Base-by-base conservation (phyloP, 1,284 basidiomycete species). In the Neolentinus lepideus region DNA sequence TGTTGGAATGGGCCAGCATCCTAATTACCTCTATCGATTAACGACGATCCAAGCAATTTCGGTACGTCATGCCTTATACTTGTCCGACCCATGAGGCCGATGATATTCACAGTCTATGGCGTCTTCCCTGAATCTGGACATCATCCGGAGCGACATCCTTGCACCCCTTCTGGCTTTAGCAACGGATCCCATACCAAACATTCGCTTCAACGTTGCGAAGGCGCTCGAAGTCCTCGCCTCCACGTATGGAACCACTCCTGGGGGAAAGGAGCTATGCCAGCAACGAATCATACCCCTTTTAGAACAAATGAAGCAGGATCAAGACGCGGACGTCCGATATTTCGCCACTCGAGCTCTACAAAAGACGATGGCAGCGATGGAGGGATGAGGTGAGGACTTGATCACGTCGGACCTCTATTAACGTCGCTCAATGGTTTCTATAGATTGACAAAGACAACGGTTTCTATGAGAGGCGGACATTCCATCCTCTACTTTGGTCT, bases 31-130 rank as follows among this genome's bases (percentile, higher is more conserved):
- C 35, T 98, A 94, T 75, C 83, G 97, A 65, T 98, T 99, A 94
- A 99, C 97, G 8, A 99, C 97, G 25, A 94, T 99, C 55, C 95
- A 99, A 72, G 96, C 97, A 52, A 97, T 99, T 67, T 95, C 93
- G 62, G 95, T 96, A 67, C 63, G 87, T 73, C 26, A 52, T 36
- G 19, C 53, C 29, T 55, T 53, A 48, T 45, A 54, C 57, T 21
- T 27, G 29, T 57, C 56, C 50, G 21, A 56, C 52, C 55, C 43
- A 60, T 54, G 16, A 14, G 60, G 54, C 55, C 64, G 52, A 61
- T 50, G 50, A 35, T 53, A 14, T 57, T 52, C 43, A 26, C 59
- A 97, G 93, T 96, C 93, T 26, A 98, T 99, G 70, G 87, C 94
- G 4, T 92, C 97, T 1, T 92, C 92, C n/a, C 76, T 99, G 66